Evolutionary conservation across 139 green algal species (phyloP).

Genomic region (Diplosphaera chodatii): DNA sequence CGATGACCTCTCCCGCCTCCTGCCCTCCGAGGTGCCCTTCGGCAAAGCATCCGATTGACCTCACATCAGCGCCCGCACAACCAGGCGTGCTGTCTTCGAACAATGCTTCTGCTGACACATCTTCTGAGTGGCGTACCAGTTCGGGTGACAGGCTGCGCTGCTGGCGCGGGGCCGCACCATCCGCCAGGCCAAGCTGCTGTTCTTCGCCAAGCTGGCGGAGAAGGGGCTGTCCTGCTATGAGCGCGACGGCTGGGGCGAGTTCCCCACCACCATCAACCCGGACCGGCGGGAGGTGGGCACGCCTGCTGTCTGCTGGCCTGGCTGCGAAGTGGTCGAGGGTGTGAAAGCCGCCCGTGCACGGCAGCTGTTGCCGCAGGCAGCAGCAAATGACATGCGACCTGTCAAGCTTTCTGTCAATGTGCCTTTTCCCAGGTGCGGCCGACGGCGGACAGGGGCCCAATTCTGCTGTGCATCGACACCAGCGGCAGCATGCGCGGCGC

Average conservation of each 20-base stretch:
- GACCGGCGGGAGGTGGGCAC: not conserved
- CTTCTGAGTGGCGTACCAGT: too few relatives aligned
- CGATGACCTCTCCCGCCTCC: slow-evolving; percentile 78
- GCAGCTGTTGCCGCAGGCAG: too few relatives aligned
- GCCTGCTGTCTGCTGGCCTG: too few relatives aligned
- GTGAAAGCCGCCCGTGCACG: too few relatives aligned
- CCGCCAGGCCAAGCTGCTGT: slow-evolving; percentile 78
- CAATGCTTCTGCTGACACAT: too few relatives aligned
- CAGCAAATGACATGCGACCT: too few relatives aligned
- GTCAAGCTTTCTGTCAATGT: too few relatives aligned
- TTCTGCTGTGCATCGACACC: slow-evolving; percentile 90
- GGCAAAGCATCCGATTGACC: too few relatives aligned
- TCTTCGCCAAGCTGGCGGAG: slow-evolving; percentile 76
- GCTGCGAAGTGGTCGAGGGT: too few relatives aligned
- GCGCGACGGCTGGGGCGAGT: slow-evolving; percentile 82
- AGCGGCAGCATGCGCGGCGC: slow-evolving; percentile 61
- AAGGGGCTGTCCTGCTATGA: slow-evolving; percentile 78
- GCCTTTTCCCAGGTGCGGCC: slow-evolving; percentile 81
- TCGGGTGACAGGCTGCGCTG: slow-evolving; percentile 51
- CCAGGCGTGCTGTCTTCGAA: too few relatives aligned
- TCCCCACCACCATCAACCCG: slow-evolving; percentile 35
- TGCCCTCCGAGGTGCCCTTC: slow-evolving; percentile 60
- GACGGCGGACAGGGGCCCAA: slow-evolving; percentile 72
- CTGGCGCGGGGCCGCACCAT: slow-evolving; percentile 60
- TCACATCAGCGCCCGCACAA: too few relatives aligned